Evolutionary conservation across 768 basidiomycete species (phyloP), one percentile per base, ranked within the genome.

Genomic region (Clavaria fumosa): DNA sequence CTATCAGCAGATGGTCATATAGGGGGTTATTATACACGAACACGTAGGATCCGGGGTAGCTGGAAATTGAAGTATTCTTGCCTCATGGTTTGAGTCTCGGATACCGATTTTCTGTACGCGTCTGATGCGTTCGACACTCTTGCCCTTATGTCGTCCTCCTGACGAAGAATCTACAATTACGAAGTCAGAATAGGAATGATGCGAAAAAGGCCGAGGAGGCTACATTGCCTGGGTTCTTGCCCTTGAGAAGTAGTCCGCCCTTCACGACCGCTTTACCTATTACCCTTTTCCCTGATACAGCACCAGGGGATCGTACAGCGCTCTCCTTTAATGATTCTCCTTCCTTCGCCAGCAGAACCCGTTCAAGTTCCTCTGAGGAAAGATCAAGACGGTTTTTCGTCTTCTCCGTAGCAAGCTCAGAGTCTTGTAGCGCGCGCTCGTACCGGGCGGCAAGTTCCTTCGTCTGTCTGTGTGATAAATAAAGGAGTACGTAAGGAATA

Each of bases 51-150:
- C 46, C 89, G 79, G 38, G 95, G 95, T 27, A 96, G 61, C 50
- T 96, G 93, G 51, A 93, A 83, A 55, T 96, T 93, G 59, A 95
- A 99, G 55, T 96, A 97, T 52, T 99, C 95, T 55, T 96, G 91
- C 43, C 91, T 70, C 61, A 86, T 75, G 4, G 75, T 63, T 54
- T 96, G 90, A 9, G 83, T 86, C 45, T 96, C 89, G 10, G 71
- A 73, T 21, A 95, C 78, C 2, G 86, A 78, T 57, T 95, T 91
- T 40, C 88, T 68, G 51, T 89, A 97, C 22, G 75, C 71, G 53
- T 96, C 93, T 18, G 85, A 88, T 7, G 83, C 75, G 32, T 63
- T 61, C 5, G 86, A 89, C 67, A 97, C 76, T 46, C 91, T 69
- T 21, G 71, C 63, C 39, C 95, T 67, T 35, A 93, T 75, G 53